Conservation (phyloP, 495 filamentous ascomycete species). For the Platismatia glauca region DNA sequence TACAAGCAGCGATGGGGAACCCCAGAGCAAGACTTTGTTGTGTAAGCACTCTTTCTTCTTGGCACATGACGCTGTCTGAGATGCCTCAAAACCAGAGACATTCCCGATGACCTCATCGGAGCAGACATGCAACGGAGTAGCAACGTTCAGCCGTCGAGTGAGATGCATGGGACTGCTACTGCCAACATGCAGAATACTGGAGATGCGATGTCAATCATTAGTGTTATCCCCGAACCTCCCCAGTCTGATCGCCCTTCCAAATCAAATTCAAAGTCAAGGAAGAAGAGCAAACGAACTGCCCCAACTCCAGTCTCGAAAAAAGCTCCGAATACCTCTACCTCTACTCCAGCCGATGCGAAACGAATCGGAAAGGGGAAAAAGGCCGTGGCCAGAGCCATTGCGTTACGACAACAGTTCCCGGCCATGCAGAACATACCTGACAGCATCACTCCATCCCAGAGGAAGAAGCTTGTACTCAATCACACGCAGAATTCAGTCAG, state of each 20-base stretch:
- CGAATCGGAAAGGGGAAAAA: no score
- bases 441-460: not conserved
- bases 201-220: not conserved
- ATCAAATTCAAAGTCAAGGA: not conserved
- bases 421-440: constrained; percentile 9
- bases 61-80: constrained; percentile 9
- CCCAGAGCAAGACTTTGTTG: not conserved
- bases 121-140: not conserved
- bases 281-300: not conserved
- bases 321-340: not conserved
- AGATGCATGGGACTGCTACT: not conserved
- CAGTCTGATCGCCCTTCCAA: not conserved
- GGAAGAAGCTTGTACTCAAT: not conserved
- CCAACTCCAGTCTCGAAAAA: not conserved
- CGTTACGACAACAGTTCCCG: not conserved
- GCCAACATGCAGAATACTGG: not conserved
- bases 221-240: not conserved
- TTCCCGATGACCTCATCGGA: not conserved
- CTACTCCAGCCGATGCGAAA: not conserved
- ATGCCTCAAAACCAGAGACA: constrained; percentile 10
- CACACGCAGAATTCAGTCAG: not conserved
- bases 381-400: not conserved
- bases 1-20: constrained; percentile 29
- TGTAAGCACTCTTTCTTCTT: constrained; percentile 7
- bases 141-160: not conserved